Evolutionary conservation across 208 protist genomes (phyloP).

Genomic region (Leishmania lainsoni): DNA sequence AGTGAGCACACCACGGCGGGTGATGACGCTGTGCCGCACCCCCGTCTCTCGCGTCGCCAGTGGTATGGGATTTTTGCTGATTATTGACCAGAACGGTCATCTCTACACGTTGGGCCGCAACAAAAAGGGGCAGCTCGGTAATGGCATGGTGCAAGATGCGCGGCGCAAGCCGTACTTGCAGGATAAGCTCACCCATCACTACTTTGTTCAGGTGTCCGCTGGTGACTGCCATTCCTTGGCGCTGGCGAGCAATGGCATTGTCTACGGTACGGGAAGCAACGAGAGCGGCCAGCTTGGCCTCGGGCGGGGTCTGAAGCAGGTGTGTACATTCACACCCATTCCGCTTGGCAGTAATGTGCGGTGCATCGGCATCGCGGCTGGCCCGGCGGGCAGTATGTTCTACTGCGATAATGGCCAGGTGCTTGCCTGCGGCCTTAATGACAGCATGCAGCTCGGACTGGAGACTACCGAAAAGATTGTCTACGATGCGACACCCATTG

Average conservation of each 20-base stretch:
- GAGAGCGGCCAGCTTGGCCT: conserved; percentile 87
- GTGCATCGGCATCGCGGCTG: conserved; percentile 82
- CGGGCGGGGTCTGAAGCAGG: conserved; percentile 41
- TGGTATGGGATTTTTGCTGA: conserved; percentile 76
- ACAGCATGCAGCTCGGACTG: conserved; percentile 83
- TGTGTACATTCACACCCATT: conserved; percentile 62
- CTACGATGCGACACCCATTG: conserved; percentile 48
- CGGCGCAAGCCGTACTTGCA: conserved; percentile 67
- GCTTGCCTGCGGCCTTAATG: conserved; percentile 80
- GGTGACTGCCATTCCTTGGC: conserved; percentile 86
- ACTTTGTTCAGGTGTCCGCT: conserved; percentile 81
- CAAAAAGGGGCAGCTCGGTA: conserved; percentile 86
- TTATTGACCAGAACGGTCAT: conserved; percentile 90
- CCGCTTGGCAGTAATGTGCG: conserved; percentile 46
- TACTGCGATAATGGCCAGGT: conserved; percentile 76
- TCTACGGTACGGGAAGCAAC: conserved; percentile 86
- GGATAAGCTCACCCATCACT: conserved; percentile 63
- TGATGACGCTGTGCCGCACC: conserved; percentile 80
- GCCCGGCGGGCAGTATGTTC: conserved; percentile 85
- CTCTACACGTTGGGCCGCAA: conserved; percentile 82
- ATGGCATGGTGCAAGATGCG: conserved; percentile 66
- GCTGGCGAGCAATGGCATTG: conserved; percentile 81
- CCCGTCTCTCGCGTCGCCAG: conserved; percentile 78
- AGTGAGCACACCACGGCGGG: conserved; percentile 79
- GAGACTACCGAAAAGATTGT: conserved; percentile 58